Evolutionary conservation across 2,329 filamentous ascomycete genomes (phyloP), one percentile per base, ranked within the genome.

Genomic region (Microsporum audouinii): DNA sequence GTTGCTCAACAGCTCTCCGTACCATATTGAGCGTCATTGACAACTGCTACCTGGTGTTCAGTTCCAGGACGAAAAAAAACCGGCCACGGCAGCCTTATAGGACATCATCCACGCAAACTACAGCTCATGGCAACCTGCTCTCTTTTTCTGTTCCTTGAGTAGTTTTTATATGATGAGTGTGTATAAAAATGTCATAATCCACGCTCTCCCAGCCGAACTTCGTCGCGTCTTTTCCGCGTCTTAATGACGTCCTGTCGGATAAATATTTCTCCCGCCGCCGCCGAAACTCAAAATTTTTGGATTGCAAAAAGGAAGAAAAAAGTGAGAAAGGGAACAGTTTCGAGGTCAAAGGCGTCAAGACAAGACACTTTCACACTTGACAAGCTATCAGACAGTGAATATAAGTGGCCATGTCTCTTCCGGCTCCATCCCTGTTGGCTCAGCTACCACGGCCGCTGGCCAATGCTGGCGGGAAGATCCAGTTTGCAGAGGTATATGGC

Each of bases 401-500:
- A 33, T 33, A 34, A n/a, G 47, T 51, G 57, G 64, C 53, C 57
- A 79, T 79, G 77, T 75, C 77, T 67, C 64, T 79, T 41, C 73
- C 74, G 63, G 67, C 73, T 41, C 77, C 77, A 2, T 75, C 75
- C 12, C 67, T 77, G 14, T 66, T 79, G 69, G 75, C 75, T 43
- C 76, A 76, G 70, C 70, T 79, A 68, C 77, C 77, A 65, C 75
- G 72, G 59, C 73, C 75, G 38, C 67, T 77, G 58, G 71, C 74
- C 47, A 59, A 47, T 59, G 72, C 71, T 33, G 71, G 72, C 5
- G 74, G 75, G 38, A 72, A 75, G 61, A 73, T 72, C 41, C 71
- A 71, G 36, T 72, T 77, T 65, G 72, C 73, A 39, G 73, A 76
- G 63, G 82, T 85, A 51, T 79, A 78, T 71, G 79, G 80, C 65